These are phyloP conservation scores for Dalbergia cochinchinensis DNA, from an alignment of 306 rosid genomes.

Conservation along the genomic window DNA sequence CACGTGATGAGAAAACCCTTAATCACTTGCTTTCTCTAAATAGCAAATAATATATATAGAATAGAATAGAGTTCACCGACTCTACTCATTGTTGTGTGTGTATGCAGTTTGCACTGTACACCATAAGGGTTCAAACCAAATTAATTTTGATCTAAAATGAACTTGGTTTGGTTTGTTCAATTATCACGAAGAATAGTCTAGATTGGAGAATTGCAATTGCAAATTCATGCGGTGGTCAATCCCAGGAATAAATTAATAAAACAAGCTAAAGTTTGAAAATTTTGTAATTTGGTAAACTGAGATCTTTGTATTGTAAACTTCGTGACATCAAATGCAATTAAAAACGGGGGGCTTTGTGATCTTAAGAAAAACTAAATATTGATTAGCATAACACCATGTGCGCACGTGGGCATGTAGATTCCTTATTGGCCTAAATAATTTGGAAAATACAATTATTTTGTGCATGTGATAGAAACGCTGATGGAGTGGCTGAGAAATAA, in stretches of 20 bases:
- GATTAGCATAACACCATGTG: neutral
- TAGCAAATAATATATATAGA: neutral
- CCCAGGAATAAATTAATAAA: neutral
- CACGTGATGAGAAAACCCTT: neutral
- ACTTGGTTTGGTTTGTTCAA: neutral
- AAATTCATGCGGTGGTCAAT: neutral
- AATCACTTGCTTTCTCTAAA: neutral
- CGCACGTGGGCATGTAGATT: neutral
- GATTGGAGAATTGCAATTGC: neutral
- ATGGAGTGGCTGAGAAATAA: neutral
- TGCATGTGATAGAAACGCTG: neutral
- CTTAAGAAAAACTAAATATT: neutral
- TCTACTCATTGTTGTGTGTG: neutral
- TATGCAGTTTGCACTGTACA: neutral
- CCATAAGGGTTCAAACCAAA: neutral
- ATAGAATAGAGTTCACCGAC: neutral
- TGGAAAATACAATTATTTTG: neutral
- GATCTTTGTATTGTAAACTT: too few relatives aligned
- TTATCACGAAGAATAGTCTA: neutral
- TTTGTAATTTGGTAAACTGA: too few relatives aligned
- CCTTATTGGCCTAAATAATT: neutral
- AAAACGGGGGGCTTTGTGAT: neutral
- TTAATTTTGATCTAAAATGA: neutral
- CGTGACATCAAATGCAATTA: too few relatives aligned
- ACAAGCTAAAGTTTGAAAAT: neutral